Percentiles rank a stretch among this genome's conserved stretches.
Conservation (phyloP, 163 green algal species). For the Prototheca cutis region DNA sequence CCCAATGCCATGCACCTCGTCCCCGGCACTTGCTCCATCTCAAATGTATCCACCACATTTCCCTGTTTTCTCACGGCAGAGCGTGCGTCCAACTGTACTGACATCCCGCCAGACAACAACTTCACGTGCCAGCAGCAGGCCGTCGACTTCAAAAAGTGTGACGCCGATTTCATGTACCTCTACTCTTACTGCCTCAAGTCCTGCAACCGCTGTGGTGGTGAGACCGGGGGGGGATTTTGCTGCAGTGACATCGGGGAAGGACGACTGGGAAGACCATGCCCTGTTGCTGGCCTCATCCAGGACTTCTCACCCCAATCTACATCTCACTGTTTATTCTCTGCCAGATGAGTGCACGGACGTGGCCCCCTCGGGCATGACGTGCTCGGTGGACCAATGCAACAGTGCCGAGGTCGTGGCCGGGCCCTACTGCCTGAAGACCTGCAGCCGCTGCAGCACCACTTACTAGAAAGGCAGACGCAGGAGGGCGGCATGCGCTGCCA, state of each 20-base stretch:
- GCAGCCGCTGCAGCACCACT: conserved; percentile 12
- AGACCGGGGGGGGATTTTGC: too few species aligned
- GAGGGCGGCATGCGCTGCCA: too few species aligned
- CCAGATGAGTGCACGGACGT: background rate
- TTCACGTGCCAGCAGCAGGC: conserved; percentile 11
- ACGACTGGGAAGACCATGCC: too few species aligned
- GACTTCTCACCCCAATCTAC: too few species aligned
- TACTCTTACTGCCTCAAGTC: conserved; percentile 16
- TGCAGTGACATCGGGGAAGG: too few species aligned
- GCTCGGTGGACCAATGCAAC: background rate
- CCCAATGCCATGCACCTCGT: too few species aligned
- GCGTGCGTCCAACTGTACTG: conserved; percentile 7
- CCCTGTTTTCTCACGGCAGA: background rate
- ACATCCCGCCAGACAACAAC: conserved; percentile 8
- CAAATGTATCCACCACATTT: background rate
- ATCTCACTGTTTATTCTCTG: background rate
- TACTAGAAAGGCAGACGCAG: too few species aligned
- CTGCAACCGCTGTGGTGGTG: conserved; percentile 14
- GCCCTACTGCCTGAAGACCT: conserved; percentile 16
- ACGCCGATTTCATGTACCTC: conserved; percentile 14
- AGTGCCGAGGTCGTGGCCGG: background rate
- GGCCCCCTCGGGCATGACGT: background rate
- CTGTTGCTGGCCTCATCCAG: too few species aligned
- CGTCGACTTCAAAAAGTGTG: conserved; percentile 10
- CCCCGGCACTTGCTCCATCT: too few species aligned